A percentile compares a stretch with the other conserved stretches of the same genome.
These are phyloP conservation scores for Xylariaceae sp. DNA, from an alignment of 2,329 filamentous ascomycete genomes.

Conservation along the genomic window DNA sequence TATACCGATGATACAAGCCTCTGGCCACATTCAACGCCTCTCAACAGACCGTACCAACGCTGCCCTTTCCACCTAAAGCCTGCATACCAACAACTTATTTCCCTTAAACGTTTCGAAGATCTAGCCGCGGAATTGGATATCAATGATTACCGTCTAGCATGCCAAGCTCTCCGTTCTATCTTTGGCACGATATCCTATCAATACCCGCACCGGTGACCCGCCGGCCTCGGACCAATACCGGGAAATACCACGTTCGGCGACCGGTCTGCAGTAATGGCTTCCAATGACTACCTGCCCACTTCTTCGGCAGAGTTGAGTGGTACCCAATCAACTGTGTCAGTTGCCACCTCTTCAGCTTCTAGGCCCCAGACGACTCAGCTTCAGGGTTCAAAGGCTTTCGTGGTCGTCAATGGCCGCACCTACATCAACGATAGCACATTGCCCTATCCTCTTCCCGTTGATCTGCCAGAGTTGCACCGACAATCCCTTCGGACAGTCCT, in stretches of 20 bases:
- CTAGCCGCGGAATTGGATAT: constrained; percentile 18
- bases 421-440: constrained; percentile 71
- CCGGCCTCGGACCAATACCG: constrained; percentile 34
- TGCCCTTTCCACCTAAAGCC: constrained; percentile 19
- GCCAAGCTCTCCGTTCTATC: constrained; percentile 14
- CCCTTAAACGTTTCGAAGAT: constrained; percentile 13
- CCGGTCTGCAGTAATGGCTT: constrained; percentile 43
- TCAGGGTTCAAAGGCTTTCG: constrained; percentile 48
- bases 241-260: constrained; percentile 34
- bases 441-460: constrained; percentile 80
- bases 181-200: constrained; percentile 31
- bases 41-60: constrained; percentile 19
- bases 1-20: constrained; percentile 14
- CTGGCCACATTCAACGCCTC: constrained; percentile 11
- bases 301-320: constrained; percentile 39
- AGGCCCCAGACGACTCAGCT: constrained; percentile 17
- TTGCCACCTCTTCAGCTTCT: constrained; percentile 22
- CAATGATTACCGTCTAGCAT: constrained; percentile 24
- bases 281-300: constrained; percentile 37
- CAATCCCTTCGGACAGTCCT: constrained; percentile 81
- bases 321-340: constrained; percentile 28
- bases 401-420: constrained; percentile 70
- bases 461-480: constrained; percentile 79
- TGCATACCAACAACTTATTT: constrained; percentile 9
- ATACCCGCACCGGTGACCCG: constrained; percentile 42